phyloP scores from a whole-genome alignment of 163 green algal genomes.

The Trebouxia gelatinosa region DNA sequence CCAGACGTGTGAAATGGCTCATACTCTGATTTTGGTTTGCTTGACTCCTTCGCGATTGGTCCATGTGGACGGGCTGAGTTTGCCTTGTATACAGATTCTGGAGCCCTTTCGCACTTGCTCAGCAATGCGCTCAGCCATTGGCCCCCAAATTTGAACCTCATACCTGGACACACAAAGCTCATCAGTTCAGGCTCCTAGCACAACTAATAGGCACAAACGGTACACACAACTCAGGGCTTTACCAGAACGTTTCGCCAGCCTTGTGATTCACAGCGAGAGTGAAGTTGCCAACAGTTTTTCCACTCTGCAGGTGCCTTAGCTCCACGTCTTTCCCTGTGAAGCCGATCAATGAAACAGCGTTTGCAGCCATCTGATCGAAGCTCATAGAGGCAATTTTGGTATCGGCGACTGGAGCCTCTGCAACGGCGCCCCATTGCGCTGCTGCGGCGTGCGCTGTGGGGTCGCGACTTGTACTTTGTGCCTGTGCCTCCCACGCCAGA shows the following conservation, averaged over 20 bases:
- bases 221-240: neutral
- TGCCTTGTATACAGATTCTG: neutral
- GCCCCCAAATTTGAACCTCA: slow-evolving; percentile 17
- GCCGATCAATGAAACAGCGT: slow-evolving; percentile 20
- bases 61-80: neutral
- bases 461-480: too few relatives aligned
- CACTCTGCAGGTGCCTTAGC: slow-evolving; percentile 6
- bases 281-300: neutral
- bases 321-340: slow-evolving; percentile 9
- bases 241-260: slow-evolving; percentile 19
- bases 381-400: too few relatives aligned
- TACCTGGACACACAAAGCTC: neutral
- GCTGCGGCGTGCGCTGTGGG: too few relatives aligned
- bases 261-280: slow-evolving; percentile 7
- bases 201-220: neutral
- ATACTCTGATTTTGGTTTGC: neutral
- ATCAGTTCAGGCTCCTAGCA: neutral
- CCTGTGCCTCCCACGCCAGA: too few relatives aligned
- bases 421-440: too few relatives aligned
- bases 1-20: neutral
- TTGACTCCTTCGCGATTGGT: neutral
- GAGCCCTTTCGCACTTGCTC: slow-evolving; percentile 23
- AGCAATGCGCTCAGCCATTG: slow-evolving; percentile 14
- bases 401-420: too few relatives aligned
- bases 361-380: slow-evolving; percentile 5